Conservation (phyloP, 2,329 filamentous ascomycete species). For the Pezizomycotina sp. region DNA sequence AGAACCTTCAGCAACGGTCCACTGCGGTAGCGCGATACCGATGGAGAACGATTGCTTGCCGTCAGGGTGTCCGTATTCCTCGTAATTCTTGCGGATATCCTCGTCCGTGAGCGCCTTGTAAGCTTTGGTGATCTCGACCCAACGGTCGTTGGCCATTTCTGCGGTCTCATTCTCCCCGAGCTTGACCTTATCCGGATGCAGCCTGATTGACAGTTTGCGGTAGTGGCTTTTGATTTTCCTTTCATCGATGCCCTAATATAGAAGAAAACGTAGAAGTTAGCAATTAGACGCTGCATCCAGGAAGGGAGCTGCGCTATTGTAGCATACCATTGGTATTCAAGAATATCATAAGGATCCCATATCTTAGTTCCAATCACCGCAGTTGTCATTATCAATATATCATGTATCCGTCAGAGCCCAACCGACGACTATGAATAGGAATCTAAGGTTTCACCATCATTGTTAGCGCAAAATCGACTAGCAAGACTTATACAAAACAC, state of each 20-base stretch:
- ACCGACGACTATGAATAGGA: constrained; percentile 48
- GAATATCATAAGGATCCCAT: constrained; percentile 94
- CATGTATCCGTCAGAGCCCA: constrained; percentile 82
- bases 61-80: constrained; percentile 89
- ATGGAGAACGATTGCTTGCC: constrained; percentile 98
- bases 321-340: constrained; percentile 58
- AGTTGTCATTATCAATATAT: constrained; percentile 63
- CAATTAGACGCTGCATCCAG: no score
- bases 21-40: constrained; percentile 83
- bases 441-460: constrained; percentile 7
- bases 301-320: no score
- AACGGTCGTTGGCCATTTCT: constrained; percentile 69
- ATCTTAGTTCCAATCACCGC: constrained; percentile 43
- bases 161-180: constrained; percentile 86
- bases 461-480: neutral
- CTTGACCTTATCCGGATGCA: constrained; percentile 82
- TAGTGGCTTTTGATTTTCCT: constrained; percentile 87
- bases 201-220: constrained; percentile 66
- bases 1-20: constrained; percentile 82
- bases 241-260: constrained; percentile 53
- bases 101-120: constrained; percentile 97
- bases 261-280: neutral
- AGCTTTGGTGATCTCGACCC: constrained; percentile 90
- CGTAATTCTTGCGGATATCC: constrained; percentile 90
- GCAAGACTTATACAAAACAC: no score